These are phyloP conservation scores for Pichia gijzeniarum DNA, from an alignment of 805 yeast species.

Conservation along the genomic window DNA sequence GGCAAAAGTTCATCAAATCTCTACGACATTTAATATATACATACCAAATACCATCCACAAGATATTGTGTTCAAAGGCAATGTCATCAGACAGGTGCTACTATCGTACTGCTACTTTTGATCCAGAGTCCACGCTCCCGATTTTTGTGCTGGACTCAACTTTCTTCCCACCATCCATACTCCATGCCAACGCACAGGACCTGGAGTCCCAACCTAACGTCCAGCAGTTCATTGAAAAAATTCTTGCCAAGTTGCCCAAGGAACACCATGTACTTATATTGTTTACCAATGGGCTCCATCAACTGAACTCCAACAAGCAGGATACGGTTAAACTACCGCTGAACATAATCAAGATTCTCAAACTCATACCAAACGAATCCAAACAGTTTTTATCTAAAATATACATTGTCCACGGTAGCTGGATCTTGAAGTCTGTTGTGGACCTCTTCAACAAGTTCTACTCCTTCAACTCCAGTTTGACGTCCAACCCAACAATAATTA, in stretches of 20 bases:
- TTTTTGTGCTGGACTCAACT: conserved; percentile 79
- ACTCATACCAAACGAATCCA: conserved; percentile 49
- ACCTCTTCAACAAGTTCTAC: conserved; percentile 56
- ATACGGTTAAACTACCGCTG: conserved; percentile 22
- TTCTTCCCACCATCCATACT: conserved; percentile 55
- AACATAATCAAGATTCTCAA: conserved; percentile 39
- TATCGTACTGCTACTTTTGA: conserved; percentile 52
- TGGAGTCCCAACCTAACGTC: conserved; percentile 19
- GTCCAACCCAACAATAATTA: conserved; percentile 19
- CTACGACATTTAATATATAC: too few relatives aligned
- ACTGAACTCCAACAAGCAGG: conserved; percentile 2
- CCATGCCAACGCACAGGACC: conserved; percentile 26
- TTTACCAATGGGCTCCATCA: conserved; percentile 75
- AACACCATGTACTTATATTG: conserved; percentile 61
- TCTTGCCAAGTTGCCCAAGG: conserved; percentile 50
- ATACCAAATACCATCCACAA: too few relatives aligned
- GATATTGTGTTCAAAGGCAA: too few relatives aligned
- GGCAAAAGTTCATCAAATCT: too few relatives aligned
- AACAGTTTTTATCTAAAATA: conserved; percentile 51
- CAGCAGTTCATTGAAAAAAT: conserved; percentile 53
- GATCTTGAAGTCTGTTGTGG: conserved; percentile 74
- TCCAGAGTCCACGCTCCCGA: conserved; percentile 60
- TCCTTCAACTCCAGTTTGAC: conserved; percentile 14
- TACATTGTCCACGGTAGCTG: conserved; percentile 88
- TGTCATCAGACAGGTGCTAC: conserved; percentile 8